A percentile compares a stretch with the other conserved stretches of the same genome.
These are phyloP conservation scores for Fusarium chlamydosporum DNA, from an alignment of 2,329 filamentous ascomycete genomes.

Conservation along the genomic window DNA sequence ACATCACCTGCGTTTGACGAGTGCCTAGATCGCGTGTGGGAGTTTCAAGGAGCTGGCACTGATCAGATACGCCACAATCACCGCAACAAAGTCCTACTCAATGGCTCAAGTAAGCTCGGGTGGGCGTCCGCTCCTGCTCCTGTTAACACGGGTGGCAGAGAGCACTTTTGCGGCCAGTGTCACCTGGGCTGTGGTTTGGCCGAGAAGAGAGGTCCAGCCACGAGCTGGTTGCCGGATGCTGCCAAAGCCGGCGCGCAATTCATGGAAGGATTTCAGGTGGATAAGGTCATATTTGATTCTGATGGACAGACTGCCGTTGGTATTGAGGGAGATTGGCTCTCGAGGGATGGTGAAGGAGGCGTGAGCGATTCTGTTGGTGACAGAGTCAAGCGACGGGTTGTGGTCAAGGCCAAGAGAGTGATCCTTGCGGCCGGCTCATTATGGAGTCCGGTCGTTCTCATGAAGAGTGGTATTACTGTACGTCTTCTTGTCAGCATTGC, in stretches of 20 bases:
- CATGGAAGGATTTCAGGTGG: constrained; percentile 83
- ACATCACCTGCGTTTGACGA: constrained; percentile 79
- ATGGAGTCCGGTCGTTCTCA: constrained; percentile 81
- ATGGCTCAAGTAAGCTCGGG: constrained; percentile 80
- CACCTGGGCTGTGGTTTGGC: constrained; percentile 73
- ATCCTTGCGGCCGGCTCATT: constrained; percentile 83
- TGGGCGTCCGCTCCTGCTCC: constrained; percentile 78
- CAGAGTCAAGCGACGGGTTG: constrained; percentile 70
- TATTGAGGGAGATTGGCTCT: constrained; percentile 81
- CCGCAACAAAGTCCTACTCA: constrained; percentile 78
- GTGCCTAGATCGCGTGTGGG: constrained; percentile 83
- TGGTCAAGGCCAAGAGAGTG: constrained; percentile 84
- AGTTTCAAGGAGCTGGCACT: constrained; percentile 80
- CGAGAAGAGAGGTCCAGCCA: constrained; percentile 83
- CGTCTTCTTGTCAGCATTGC: constrained; percentile 42
- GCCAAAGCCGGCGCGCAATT: constrained; percentile 82
- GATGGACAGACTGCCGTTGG: constrained; percentile 73
- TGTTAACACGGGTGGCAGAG: constrained; percentile 81
- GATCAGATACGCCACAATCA: constrained; percentile 79
- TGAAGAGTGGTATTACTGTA: constrained; percentile 81
- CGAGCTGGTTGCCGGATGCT: constrained; percentile 84
- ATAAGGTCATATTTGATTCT: constrained; percentile 77
- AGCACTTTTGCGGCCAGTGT: constrained; percentile 81
- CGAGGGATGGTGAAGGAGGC: constrained; percentile 74
- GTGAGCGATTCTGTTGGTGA: constrained; percentile 65